A percentile compares a stretch with the other conserved stretches of the same genome.
phyloP scores from a whole-genome alignment of 2,329 filamentous ascomycete species.

The Septoria petroselini region DNA sequence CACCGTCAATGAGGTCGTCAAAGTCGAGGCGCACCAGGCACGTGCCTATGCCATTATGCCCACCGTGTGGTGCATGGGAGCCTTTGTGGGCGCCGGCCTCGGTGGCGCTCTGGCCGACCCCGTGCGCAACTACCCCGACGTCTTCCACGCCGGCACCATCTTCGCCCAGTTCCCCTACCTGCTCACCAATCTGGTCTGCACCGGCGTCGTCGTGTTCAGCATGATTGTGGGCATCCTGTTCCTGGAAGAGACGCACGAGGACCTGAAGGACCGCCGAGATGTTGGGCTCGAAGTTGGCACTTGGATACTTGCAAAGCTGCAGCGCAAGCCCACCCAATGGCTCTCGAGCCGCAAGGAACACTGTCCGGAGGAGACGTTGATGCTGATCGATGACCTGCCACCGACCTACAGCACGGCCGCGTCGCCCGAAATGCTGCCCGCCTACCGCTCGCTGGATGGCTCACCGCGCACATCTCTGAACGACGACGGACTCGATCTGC shows the following conservation, averaged over 20 bases:
- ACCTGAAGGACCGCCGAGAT: constrained; percentile 74
- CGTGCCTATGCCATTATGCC: constrained; percentile 97
- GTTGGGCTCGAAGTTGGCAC: constrained; percentile 72
- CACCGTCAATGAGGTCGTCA: constrained; percentile 90
- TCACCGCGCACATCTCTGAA: constrained; percentile 29
- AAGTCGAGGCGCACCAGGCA: constrained; percentile 87
- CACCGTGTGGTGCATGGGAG: constrained; percentile 96
- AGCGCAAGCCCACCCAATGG: constrained; percentile 27
- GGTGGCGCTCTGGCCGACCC: constrained; percentile 87
- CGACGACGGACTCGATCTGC: constrained; percentile 19
- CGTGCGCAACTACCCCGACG: constrained; percentile 71
- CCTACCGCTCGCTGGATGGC: constrained; percentile 36
- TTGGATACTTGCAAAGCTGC: constrained; percentile 53
- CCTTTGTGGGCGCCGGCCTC: constrained; percentile 87
- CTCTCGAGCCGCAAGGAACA: constrained; percentile 43
- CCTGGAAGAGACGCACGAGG: constrained; percentile 87
- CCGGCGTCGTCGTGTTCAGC: constrained; percentile 70
- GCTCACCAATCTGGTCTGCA: constrained; percentile 86
- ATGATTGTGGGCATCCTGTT: constrained; percentile 79
- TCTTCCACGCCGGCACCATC: constrained; percentile 70
- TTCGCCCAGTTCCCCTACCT: constrained; percentile 89
- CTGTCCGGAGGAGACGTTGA: constrained; percentile 57
- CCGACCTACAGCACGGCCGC: constrained; percentile 57
- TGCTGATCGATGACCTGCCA: constrained; percentile 62
- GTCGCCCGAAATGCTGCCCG: constrained; percentile 49